Base-by-base conservation (phyloP, 1,284 basidiomycete genomes). In the Leccinum huronense region DNA sequence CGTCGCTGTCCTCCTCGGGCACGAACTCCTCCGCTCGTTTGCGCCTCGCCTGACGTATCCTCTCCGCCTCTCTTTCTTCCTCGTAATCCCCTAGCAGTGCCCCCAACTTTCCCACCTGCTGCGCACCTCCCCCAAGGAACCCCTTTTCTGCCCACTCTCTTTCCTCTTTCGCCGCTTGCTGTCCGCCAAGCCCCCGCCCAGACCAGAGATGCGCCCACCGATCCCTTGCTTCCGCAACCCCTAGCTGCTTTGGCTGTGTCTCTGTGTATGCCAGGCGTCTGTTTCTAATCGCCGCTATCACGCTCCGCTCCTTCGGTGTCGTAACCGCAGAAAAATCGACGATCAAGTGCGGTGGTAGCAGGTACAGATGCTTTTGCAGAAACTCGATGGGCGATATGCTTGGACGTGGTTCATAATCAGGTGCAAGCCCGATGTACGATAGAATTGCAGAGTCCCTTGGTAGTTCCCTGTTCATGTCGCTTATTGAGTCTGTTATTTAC, bases 51-150 rank as follows among this genome's bases (percentile, higher is more conserved):
- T 67, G 71, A 63, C 86, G 78, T n/a, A 84, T 75, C 34, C 86
- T 79, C 69, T 90, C 86, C 1, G 82, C 84, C 72, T 86, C 86
- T 65, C 91, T 80, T 72, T 91, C 90, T 69, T 90, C 90, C 68
- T 91, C 90, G 68, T 90, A 91, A 6, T 81, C 84, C 2, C 83
- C 85, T 6, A 93, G 76, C 11, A 93, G 77, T 13, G 75, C 73
- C 0, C 86, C 90, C 7, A 93, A 76, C 67, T 89, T 90, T 45
- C 88, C 89, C 16, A 93, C 82, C 67, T 88, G 84, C 63, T 85
- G 84, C 53, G 77, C 80, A 9, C 71, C 70, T 1, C 89, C 88
- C 42, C 79, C 78, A 66, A 92, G 70, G 71, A 93, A 93, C 23
- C 80, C 78, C 19, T 75, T 80, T 59, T 86, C 79, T 2, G 78